Conservation (phyloP, 1,284 basidiomycete species). For the Cystobasidium sp. region DNA sequence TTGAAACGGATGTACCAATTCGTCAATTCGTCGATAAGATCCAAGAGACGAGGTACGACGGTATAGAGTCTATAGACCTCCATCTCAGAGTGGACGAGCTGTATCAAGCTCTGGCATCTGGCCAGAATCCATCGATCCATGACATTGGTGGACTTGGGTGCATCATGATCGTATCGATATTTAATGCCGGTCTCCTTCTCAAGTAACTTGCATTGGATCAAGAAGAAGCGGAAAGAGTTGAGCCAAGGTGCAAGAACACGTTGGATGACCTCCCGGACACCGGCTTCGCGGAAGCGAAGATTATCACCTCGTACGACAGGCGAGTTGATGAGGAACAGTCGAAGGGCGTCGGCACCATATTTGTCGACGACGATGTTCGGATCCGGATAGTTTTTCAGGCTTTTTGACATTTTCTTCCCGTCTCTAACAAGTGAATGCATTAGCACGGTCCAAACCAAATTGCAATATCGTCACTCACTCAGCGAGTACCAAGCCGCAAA, state of each 20-base stretch:
- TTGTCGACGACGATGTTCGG: constrained; percentile 86
- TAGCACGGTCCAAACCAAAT: constrained; percentile 22
- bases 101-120: constrained; percentile 93
- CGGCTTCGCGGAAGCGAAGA: constrained; percentile 95
- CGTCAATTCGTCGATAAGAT: constrained; percentile 93
- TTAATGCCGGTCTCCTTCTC: constrained; percentile 79
- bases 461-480: constrained; percentile 63
- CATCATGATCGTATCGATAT: constrained; percentile 86
- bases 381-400: constrained; percentile 97
- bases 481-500: constrained; percentile 92
- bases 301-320: constrained; percentile 98
- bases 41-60: constrained; percentile 89
- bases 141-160: constrained; percentile 84
- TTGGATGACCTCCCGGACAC: constrained; percentile 93
- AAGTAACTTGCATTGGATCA: constrained; percentile 87
- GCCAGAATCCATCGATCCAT: constrained; percentile 99
- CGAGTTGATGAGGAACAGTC: constrained; percentile 99
- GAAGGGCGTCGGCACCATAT: constrained; percentile 94
- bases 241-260: constrained; percentile 98
- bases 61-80: constrained; percentile 96
- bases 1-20: constrained; percentile 99
- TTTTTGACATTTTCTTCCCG: constrained; percentile 99
- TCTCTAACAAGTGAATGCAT: constrained; percentile 63
- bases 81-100: constrained; percentile 92
- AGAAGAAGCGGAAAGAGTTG: constrained; percentile 98